Evolutionary conservation across 164 flowering plant genomes (phyloP), one percentile per base, ranked within the genome.

Genomic region (Berberis thunbergii): DNA sequence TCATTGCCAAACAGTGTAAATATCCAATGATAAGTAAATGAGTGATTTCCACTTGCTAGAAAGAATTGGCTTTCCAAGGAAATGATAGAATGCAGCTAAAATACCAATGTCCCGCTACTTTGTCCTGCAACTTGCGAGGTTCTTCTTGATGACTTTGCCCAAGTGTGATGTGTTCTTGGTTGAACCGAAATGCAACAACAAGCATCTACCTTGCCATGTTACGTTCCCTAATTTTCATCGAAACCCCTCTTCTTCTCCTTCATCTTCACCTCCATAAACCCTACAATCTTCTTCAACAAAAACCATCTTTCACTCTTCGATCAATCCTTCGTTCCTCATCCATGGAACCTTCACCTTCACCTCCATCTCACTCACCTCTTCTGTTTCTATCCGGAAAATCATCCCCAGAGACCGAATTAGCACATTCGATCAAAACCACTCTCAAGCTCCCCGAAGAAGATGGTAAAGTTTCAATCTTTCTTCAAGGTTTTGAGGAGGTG

Each of bases 41-140:
- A 10, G 13, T 7, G 13, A 11, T 26, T 3, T 52, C 10, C 3
- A 52, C 68, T n/a, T 83, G 88, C 97, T 96, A 61, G 97, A 93
- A 65, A 93, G 98, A 76, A 93, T 87, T 42, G 98, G 98, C 70
- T 64, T 84, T 26, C 98, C 97, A 93, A 59, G 98, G 98, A 68
- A 93, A 90, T 42, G 80, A 73, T 86, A 93, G 68, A 60, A 83
- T 64, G 62, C 97, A 93, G 52, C 83, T 88, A 66, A 93, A 93
- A 55, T 89, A 80, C 98, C 98, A 90, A 68, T 93, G 96, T 44
- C 97, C 97, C 46, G 90, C 74, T 55, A 88, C 94, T 69, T 82
- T 93, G 45, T 84, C 96, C 96, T 93, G 85, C 57, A 70, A 13
- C 26, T 26, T 26, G 26, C 26, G 26, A 26, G 26, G 26, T 26